These are phyloP conservation scores for Basipetospora chlamydospora DNA, from an alignment of 2,329 filamentous ascomycete species.

Conservation along the genomic window DNA sequence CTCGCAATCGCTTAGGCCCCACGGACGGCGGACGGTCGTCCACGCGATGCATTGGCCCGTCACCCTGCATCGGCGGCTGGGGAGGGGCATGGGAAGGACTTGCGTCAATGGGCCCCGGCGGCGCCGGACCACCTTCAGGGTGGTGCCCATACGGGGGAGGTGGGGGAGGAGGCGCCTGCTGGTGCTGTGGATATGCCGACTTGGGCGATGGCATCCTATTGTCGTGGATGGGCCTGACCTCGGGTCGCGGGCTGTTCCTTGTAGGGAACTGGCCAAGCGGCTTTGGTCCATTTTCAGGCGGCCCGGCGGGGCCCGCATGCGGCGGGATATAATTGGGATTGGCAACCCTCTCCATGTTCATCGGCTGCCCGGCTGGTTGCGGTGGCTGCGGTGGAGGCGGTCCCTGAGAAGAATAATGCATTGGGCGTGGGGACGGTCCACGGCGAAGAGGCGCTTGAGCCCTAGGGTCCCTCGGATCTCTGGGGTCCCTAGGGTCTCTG, in stretches of 20 bases:
- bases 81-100: constrained; percentile 27
- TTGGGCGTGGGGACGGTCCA: constrained; percentile 38
- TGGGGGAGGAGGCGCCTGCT: constrained; percentile 25
- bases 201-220: constrained; percentile 85
- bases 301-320: constrained; percentile 18
- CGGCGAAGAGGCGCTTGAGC: constrained; percentile 28
- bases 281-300: constrained; percentile 7
- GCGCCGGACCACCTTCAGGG: constrained; percentile 34
- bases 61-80: constrained; percentile 36
- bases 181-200: constrained; percentile 68
- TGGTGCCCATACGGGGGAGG: constrained; percentile 50
- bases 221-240: constrained; percentile 70
- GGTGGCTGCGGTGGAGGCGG: constrained; percentile 34
- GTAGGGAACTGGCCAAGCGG: constrained; percentile 49
- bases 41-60: constrained; percentile 46
- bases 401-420: constrained; percentile 33
- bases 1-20: constrained; percentile 68
- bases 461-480: too few relatives aligned
- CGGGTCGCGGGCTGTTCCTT: constrained; percentile 66
- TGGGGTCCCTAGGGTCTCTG: too few relatives aligned
- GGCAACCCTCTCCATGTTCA: constrained; percentile 28
- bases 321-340: constrained; percentile 47
- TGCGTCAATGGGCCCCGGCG: constrained; percentile 48
- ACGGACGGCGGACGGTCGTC: constrained; percentile 68
- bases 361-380: constrained; percentile 28